These are phyloP conservation scores for Pythium phragmitis DNA, from an alignment of 352 stramenopile species.

Conservation along the genomic window DNA sequence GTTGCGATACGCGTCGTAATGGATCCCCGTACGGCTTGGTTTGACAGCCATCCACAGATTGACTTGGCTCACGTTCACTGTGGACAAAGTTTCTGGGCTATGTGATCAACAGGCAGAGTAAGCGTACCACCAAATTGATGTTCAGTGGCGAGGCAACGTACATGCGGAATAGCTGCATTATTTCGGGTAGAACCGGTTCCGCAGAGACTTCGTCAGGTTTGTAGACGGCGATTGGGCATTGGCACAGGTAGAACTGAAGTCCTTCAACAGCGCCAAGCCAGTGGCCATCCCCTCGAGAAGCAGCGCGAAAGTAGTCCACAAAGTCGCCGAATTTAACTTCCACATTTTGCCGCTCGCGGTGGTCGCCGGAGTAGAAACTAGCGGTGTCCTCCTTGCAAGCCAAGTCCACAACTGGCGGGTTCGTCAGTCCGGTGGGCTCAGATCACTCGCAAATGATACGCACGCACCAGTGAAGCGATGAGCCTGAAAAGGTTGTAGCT, in stretches of 20 bases:
- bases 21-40: conserved; percentile 57
- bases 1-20: conserved; percentile 86
- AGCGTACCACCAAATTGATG: background rate
- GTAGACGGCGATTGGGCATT: conserved; percentile 68
- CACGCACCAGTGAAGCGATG: conserved; percentile 29
- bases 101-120: background rate
- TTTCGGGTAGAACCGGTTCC: conserved; percentile 36
- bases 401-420: conserved; percentile 66
- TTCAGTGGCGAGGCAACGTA: conserved; percentile 27
- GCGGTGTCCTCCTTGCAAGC: conserved; percentile 55
- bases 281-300: conserved; percentile 38
- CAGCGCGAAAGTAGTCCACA: conserved; percentile 64
- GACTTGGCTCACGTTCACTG: conserved; percentile 60
- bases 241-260: conserved; percentile 83
- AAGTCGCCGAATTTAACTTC: conserved; percentile 84
- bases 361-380: conserved; percentile 60
- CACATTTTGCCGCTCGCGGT: conserved; percentile 60
- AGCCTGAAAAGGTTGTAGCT: conserved; percentile 4
- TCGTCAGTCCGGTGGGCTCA: background rate
- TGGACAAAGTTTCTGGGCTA: conserved; percentile 44
- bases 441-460: background rate
- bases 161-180: conserved; percentile 65
- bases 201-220: conserved; percentile 48
- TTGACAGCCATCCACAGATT: conserved; percentile 82
- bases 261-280: conserved; percentile 71